Percentiles rank a stretch among this genome's conserved stretches.
These are phyloP conservation scores for Clavaria fumosa DNA, from an alignment of 768 basidiomycete species.

Conservation along the genomic window DNA sequence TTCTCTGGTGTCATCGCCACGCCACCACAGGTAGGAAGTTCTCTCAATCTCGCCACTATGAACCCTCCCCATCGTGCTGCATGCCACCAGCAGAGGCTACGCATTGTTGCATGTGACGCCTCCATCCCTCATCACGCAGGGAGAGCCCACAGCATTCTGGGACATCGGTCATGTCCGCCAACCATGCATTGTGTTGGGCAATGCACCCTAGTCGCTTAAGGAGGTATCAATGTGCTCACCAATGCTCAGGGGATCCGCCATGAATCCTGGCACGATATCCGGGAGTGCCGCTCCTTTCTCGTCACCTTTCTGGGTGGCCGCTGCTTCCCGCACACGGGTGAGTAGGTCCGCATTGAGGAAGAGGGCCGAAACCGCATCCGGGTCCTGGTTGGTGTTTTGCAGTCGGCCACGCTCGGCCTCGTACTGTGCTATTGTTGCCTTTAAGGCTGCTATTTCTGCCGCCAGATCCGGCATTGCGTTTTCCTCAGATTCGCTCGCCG, in stretches of 20 bases:
- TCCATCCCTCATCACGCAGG: background rate
- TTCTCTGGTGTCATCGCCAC: too few species aligned
- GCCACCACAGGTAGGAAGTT: too few species aligned
- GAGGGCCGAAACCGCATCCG: too few species aligned
- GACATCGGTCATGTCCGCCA: background rate
- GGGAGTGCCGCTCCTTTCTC: background rate
- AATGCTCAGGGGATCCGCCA: conserved; percentile 11
- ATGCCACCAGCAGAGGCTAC: too few species aligned
- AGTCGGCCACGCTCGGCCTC: too few species aligned
- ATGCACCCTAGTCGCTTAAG: background rate
- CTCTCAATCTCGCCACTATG: too few species aligned
- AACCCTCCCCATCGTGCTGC: too few species aligned
- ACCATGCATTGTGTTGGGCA: background rate
- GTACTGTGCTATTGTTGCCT: too few species aligned
- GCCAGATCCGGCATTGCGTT: too few species aligned
- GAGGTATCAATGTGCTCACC: conserved; percentile 9
- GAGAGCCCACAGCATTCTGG: background rate
- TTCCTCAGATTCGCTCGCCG: too few species aligned
- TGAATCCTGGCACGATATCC: conserved; percentile 11
- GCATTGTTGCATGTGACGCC: background rate
- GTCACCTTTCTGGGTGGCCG: background rate
- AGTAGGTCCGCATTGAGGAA: background rate
- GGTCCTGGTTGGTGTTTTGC: too few species aligned
- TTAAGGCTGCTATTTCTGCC: too few species aligned
- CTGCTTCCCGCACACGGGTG: background rate